Evolutionary conservation across 2,329 filamentous ascomycete genomes (phyloP).

Genomic region (Fusarium sacchari): DNA sequence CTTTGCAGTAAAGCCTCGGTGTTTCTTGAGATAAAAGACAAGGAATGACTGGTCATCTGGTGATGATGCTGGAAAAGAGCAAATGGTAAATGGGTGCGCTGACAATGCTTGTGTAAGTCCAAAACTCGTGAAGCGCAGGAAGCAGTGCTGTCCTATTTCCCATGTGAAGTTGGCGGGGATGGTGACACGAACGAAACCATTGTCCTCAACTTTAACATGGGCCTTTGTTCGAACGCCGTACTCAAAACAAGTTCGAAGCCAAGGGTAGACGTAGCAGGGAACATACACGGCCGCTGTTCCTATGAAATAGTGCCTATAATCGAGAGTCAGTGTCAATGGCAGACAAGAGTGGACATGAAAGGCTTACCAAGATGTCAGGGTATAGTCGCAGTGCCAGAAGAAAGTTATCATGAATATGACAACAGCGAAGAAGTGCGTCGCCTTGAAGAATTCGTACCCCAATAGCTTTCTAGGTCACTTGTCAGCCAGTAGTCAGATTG

Average conservation of each 20-base stretch:
- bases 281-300: neutral
- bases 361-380: neutral
- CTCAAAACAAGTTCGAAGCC: neutral
- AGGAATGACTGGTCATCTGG: neutral
- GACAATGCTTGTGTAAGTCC: neutral
- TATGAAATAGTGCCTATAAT: neutral
- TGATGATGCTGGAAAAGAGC: neutral
- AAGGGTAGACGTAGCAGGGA: neutral
- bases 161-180: neutral
- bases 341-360: fast-evolving
- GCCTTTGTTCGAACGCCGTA: neutral
- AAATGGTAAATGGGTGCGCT: neutral
- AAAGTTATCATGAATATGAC: neutral
- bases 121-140: neutral
- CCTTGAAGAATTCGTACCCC: neutral
- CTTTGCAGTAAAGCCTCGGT: neutral
- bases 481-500: fast-evolving
- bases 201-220: neutral
- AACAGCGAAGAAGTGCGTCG: neutral
- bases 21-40: neutral
- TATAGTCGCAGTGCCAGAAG: neutral
- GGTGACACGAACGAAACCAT: neutral
- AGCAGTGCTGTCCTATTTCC: neutral
- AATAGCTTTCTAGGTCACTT: fast-evolving
- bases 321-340: fast-evolving